Evolutionary conservation across 768 basidiomycete genomes (phyloP), one percentile per base, ranked within the genome.

Genomic region (Russula brevipes): DNA sequence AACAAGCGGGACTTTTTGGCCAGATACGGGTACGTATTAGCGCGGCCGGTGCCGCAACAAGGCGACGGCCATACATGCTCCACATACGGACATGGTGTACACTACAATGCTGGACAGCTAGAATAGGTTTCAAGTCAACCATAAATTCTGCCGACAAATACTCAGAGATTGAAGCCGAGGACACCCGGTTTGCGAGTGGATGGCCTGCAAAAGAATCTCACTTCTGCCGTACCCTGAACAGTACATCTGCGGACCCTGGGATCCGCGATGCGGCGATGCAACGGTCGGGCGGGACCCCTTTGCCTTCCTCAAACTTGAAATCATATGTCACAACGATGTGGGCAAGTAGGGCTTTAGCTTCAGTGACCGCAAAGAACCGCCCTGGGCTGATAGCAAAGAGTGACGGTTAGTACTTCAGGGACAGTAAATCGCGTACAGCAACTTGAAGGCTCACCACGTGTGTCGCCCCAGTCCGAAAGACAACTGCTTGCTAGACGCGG

Each of bases 191-290:
- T 24, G 24, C 24, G 24, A 24, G 24, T 24, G 24, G 24, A 24
- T 24, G 24, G 24, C 24, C 24, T 24, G 24, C 24, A 24, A 24
- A 24, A 24, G 24, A 24, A 24, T 24, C 24, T 24, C 24, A 56
- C 16, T 31, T 42, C 45, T 44, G 54, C 54, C 70, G 61, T 54
- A 60, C 70, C 62, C 65, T 68, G 57, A 72, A 70, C 57, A 69
- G 30, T 14, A 31, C 54, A 44, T 45, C 35, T 7, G 30, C 16
- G 11, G 5, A 11, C 35, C 35, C 17, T 4, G 51, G 33, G 30
- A 52, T 35, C 10, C 31, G 17, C 51, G 5, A 0, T 2, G 17
- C 17, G 6, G 51, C 17, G 35, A 52, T 4, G 31, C 9, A 35
- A 11, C 35, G 7, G 17, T 52, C 19, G 6, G 7, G 24, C 10